Evolutionary conservation across 495 filamentous ascomycete species (phyloP), one percentile per base, ranked within the genome.

Genomic region (Lophiotrema nucula): DNA sequence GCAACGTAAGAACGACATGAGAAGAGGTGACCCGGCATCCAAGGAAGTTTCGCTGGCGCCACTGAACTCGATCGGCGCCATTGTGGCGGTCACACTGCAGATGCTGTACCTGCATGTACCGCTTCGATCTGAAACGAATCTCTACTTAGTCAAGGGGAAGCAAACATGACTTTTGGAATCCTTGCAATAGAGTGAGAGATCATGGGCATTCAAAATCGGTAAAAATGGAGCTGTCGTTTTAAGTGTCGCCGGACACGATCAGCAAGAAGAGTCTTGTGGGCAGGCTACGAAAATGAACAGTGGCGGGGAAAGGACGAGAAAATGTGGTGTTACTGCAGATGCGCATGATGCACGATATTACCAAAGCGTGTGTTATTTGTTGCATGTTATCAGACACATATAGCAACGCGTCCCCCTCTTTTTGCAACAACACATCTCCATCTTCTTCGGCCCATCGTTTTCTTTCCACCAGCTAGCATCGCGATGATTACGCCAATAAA

Each of bases 71-170:
- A 8, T 35, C 8, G 8, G 8, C 31, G 31, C 31, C 31, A 35
- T 15, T 15, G 39, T 43, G 6, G 39, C 39, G n/a, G 47, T 51
- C 22, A 37, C 47, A 51, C 47, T 24, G 47, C 47, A 51, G 47
- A 4, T 23, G 47, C 16, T 22, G 31, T 51, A 38, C 47, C 15
- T 25, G 47, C 15, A 18, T 2, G 18, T 31, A 22, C 13, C 28
- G 27, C 22, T 39, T 39, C n/a, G 31, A 37, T 18, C 31, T 18
- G 13, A 28, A 31, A 6, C 23, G 15, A 11, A 13, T 16, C 23
- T 11, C 23, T 18, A 48, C 46, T n/a, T n/a, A n/a, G n/a, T n/a
- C 21, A 27, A 15, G 25, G 25, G 31, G 46, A 13, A 28, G 12
- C 44, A 31, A 48, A 48, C 22, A 48, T 11, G 26, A 2, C n/a